Evolutionary conservation across 2,329 filamentous ascomycete genomes (phyloP).

Genomic region (Fusarium hostae): DNA sequence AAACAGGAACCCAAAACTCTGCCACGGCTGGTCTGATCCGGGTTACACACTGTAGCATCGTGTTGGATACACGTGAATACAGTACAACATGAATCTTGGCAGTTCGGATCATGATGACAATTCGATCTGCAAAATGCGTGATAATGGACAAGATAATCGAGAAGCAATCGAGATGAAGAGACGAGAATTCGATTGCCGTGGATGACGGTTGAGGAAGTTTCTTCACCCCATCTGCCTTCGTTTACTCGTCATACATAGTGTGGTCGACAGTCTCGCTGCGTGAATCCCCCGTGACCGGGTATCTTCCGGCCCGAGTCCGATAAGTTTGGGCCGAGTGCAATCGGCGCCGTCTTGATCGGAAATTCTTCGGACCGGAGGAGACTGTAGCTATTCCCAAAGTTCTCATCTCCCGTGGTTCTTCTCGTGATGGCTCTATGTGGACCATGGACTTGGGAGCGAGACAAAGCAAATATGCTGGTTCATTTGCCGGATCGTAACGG

Average conservation of each 20-base stretch:
- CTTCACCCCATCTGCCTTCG: background rate
- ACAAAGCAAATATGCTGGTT: slow-evolving; percentile 16
- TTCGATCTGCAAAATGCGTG: slow-evolving; percentile 10
- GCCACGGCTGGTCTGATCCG: slow-evolving; percentile 18
- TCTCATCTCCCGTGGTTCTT: background rate
- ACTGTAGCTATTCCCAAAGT: slow-evolving; percentile 13
- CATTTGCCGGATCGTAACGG: background rate
- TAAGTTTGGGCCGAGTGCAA: slow-evolving; percentile 6
- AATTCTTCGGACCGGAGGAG: background rate
- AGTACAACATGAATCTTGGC: background rate
- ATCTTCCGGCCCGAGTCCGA: slow-evolving; percentile 8
- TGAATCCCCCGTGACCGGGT: slow-evolving; percentile 9
- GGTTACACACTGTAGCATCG: background rate
- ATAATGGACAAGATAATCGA: slow-evolving; percentile 6
- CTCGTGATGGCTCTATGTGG: background rate
- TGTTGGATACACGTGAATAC: background rate
- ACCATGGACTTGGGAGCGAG: slow-evolving; percentile 18
- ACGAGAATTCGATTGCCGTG: slow-evolving; percentile 7
- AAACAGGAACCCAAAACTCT: slow-evolving; percentile 3
- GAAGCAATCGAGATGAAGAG: slow-evolving; percentile 9
- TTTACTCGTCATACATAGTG: background rate
- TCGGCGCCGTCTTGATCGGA: slow-evolving; percentile 10
- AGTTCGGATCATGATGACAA: slow-evolving; percentile 1
- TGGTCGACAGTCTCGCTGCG: background rate
- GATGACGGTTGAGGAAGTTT: background rate